phyloP scores from a whole-genome alignment of 2,329 filamentous ascomycete species.

The Diplodia mutila region DNA sequence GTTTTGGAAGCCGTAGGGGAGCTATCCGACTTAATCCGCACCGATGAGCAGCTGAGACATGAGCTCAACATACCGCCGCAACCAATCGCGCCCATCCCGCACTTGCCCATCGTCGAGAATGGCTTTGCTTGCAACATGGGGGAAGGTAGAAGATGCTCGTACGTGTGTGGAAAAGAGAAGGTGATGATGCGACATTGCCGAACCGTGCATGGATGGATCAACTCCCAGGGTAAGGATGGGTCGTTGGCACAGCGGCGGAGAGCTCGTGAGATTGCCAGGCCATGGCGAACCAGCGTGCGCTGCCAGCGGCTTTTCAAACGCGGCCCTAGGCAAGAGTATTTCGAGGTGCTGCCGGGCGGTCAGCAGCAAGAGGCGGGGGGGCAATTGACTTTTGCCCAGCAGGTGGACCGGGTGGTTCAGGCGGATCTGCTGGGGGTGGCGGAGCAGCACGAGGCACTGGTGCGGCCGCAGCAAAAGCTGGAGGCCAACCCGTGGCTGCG shows the following conservation, averaged over 20 bases:
- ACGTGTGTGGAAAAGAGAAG: neutral
- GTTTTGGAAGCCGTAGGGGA: neutral
- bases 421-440: neutral
- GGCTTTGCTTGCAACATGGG: neutral
- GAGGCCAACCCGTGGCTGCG: neutral
- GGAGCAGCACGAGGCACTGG: neutral
- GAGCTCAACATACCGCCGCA: neutral
- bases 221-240: neutral
- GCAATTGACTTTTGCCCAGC: neutral
- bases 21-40: neutral
- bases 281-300: neutral
- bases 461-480: neutral
- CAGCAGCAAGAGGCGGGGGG: neutral
- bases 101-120: neutral
- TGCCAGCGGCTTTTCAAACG: neutral
- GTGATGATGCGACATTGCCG: neutral
- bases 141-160: neutral
- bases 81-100: neutral
- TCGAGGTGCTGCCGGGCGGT: neutral
- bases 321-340: neutral
- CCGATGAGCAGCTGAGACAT: neutral
- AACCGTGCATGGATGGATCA: neutral
- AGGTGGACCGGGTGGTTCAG: neutral
- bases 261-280: neutral
- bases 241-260: neutral